Conservation (phyloP, 2,329 filamentous ascomycete genomes). For the Alternaria sp. region DNA sequence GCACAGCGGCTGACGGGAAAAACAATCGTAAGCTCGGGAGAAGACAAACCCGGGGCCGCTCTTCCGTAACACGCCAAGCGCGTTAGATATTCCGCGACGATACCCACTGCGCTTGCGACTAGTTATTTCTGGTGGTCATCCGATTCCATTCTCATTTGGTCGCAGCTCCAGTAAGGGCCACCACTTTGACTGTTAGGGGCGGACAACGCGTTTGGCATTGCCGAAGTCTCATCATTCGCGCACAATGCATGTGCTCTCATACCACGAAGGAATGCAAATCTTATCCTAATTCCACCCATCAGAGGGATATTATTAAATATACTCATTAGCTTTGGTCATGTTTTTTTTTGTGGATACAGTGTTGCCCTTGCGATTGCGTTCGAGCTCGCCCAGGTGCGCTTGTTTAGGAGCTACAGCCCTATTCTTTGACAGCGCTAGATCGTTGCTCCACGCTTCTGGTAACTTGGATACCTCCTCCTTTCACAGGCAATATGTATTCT, state of each 20-base stretch:
- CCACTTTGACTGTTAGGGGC: background rate
- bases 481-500: slow-evolving; percentile 9
- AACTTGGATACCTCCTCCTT: slow-evolving; percentile 9
- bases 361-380: background rate
- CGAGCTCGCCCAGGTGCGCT: background rate
- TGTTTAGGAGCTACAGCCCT: background rate
- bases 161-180: background rate
- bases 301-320: background rate
- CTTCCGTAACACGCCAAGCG: slow-evolving; percentile 2
- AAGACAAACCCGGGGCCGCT: background rate
- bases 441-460: slow-evolving; percentile 14
- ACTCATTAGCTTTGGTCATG: background rate
- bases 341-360: background rate
- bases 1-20: background rate
- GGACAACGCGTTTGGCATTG: background rate
- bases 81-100: background rate
- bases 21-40: background rate
- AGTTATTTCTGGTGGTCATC: background rate
- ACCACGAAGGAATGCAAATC: background rate
- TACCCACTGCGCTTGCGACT: background rate
- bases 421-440: slow-evolving; percentile 3
- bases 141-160: background rate
- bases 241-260: background rate
- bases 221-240: background rate
- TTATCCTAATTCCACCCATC: background rate